These are phyloP conservation scores for Termitomyces sp. DNA, from an alignment of 768 basidiomycete species.

Conservation along the genomic window DNA sequence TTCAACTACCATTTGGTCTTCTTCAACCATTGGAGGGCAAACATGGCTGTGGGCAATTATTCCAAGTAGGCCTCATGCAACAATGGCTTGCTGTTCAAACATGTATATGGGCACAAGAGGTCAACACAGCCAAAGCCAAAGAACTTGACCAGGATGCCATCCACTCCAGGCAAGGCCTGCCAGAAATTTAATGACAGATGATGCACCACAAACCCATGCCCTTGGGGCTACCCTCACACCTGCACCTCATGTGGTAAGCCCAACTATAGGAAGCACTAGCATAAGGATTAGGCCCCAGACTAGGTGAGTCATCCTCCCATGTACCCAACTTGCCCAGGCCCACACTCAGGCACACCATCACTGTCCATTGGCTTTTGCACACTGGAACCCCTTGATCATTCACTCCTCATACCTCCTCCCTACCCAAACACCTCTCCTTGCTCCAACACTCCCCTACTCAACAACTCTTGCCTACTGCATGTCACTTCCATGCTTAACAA, in stretches of 20 bases:
- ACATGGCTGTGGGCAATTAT: too few species aligned
- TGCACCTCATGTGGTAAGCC: neutral
- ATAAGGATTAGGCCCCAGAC: neutral
- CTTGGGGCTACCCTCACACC: neutral
- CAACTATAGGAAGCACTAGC: neutral
- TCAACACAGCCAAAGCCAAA: neutral
- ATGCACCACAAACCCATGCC: neutral
- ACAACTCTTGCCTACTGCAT: neutral
- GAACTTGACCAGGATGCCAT: neutral
- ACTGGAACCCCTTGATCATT: neutral
- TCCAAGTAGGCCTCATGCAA: neutral
- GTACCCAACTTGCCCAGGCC: neutral
- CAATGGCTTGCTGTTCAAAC: neutral
- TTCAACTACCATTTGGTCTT: too few species aligned
- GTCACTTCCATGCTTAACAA: neutral
- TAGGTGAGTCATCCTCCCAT: neutral
- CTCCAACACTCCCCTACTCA: neutral
- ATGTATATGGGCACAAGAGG: neutral
- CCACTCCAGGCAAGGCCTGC: neutral
- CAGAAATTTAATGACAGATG: neutral
- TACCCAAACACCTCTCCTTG: neutral
- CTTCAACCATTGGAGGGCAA: too few species aligned
- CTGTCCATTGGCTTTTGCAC: neutral
- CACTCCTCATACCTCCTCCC: neutral
- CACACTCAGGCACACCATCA: neutral